These are phyloP conservation scores for Rosa rugosa DNA, from an alignment of 306 rosid species.

Conservation along the genomic window DNA sequence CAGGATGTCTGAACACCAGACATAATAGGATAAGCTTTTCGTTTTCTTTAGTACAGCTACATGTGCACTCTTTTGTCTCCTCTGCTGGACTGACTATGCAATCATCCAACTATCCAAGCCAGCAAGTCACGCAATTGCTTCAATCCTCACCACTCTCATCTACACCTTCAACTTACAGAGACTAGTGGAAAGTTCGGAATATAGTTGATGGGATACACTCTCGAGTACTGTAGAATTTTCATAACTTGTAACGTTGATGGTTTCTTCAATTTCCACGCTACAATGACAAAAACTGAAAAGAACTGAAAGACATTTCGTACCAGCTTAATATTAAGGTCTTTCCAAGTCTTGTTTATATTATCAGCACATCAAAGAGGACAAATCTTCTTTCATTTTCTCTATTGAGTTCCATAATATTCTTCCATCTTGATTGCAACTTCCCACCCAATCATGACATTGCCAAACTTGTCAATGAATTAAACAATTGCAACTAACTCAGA, in stretches of 20 bases:
- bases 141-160: not conserved
- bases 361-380: not conserved
- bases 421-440: constrained; percentile 10
- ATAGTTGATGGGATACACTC: not conserved
- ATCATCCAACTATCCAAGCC: not conserved
- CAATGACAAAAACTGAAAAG: not conserved
- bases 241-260: not conserved
- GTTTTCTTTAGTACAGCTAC: not conserved
- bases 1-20: not conserved
- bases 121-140: not conserved
- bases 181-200: not conserved
- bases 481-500: not conserved
- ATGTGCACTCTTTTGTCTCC: constrained; percentile 4
- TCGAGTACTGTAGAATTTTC: not conserved
- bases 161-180: not conserved
- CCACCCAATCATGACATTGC: constrained; percentile 7
- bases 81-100: not conserved
- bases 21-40: constrained; percentile 9
- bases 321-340: too few species aligned
- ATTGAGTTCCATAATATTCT: not conserved
- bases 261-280: not conserved
- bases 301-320: not conserved
- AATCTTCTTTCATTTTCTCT: not conserved
- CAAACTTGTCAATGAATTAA: not conserved
- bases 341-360: not conserved